phyloP scores from a whole-genome alignment of 1,284 basidiomycete genomes.

The Cutaneotrichosporon cavernicola region DNA sequence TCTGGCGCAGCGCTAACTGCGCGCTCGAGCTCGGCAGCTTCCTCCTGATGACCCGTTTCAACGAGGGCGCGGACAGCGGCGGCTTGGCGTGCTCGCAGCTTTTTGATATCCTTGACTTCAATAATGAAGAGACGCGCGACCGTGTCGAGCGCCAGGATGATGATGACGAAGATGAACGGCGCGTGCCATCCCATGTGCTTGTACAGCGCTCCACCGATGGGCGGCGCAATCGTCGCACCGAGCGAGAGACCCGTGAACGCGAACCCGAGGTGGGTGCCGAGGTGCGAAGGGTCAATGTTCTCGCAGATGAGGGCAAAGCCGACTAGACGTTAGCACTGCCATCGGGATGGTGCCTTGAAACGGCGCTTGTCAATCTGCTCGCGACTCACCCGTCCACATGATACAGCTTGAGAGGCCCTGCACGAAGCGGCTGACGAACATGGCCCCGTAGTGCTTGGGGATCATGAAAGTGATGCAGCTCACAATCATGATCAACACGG shows the following conservation, averaged over 20 bases:
- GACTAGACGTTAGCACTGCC: slow-evolving; percentile 8
- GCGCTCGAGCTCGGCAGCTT: not conserved
- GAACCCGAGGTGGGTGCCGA: slow-evolving; percentile 70
- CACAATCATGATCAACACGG: slow-evolving; percentile 33
- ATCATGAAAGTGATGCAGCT: slow-evolving; percentile 73
- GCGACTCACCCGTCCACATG: slow-evolving; percentile 70
- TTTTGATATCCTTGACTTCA: slow-evolving; percentile 40
- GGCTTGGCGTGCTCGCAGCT: not conserved
- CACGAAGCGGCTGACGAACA: slow-evolving; percentile 67
- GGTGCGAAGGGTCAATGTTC: slow-evolving; percentile 60
- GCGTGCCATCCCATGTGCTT: slow-evolving; percentile 66
- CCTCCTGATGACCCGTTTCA: not conserved
- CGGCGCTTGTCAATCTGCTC: not conserved
- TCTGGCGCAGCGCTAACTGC: not conserved
- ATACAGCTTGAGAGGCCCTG: slow-evolving; percentile 72
- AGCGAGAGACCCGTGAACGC: slow-evolving; percentile 68
- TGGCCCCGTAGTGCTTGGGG: slow-evolving; percentile 65
- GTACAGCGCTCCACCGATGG: slow-evolving; percentile 69
- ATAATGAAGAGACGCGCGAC: slow-evolving; percentile 57
- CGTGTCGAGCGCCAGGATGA: slow-evolving; percentile 63
- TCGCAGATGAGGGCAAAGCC: slow-evolving; percentile 58
- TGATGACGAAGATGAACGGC: slow-evolving; percentile 70
- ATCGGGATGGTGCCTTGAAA: not conserved
- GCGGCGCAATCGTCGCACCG: slow-evolving; percentile 58
- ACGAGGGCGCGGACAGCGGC: not conserved